These are phyloP conservation scores for Sclerotinia nivalis DNA, from an alignment of 2,329 filamentous ascomycete genomes.

Conservation along the genomic window DNA sequence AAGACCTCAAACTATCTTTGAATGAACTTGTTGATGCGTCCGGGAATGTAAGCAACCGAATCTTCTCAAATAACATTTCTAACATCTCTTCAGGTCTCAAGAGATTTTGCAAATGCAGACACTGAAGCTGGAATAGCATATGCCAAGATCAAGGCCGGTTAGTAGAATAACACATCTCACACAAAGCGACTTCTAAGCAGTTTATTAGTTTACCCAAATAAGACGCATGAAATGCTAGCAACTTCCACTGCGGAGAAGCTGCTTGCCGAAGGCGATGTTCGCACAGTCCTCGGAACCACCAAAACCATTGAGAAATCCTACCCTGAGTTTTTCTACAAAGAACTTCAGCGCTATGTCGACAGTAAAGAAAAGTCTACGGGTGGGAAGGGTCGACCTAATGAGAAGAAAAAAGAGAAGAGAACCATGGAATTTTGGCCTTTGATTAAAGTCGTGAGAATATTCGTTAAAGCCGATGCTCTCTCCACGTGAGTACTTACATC, in stretches of 20 bases:
- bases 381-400: conserved; percentile 42
- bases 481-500: conserved; percentile 30
- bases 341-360: conserved; percentile 34
- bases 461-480: conserved; percentile 48
- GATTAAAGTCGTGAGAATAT: conserved; percentile 46
- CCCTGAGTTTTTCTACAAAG: conserved; percentile 31
- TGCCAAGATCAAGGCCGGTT: conserved; percentile 51
- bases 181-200: background rate
- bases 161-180: conserved; percentile 38
- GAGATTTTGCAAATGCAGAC: conserved; percentile 30
- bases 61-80: background rate
- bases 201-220: conserved; percentile 45
- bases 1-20: conserved; percentile 30
- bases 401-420: conserved; percentile 35
- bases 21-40: conserved; percentile 27
- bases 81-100: conserved; percentile 40
- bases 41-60: conserved; percentile 34
- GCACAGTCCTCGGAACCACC: conserved; percentile 30
- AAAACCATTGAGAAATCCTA: conserved; percentile 27
- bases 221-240: conserved; percentile 45
- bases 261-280: conserved; percentile 33
- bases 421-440: conserved; percentile 47
- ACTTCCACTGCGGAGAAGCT: conserved; percentile 27
- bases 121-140: conserved; percentile 48
- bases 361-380: conserved; percentile 38